Evolutionary conservation across 1,284 basidiomycete species (phyloP), one percentile per base, ranked within the genome.

Genomic region (Peniophora sp.): DNA sequence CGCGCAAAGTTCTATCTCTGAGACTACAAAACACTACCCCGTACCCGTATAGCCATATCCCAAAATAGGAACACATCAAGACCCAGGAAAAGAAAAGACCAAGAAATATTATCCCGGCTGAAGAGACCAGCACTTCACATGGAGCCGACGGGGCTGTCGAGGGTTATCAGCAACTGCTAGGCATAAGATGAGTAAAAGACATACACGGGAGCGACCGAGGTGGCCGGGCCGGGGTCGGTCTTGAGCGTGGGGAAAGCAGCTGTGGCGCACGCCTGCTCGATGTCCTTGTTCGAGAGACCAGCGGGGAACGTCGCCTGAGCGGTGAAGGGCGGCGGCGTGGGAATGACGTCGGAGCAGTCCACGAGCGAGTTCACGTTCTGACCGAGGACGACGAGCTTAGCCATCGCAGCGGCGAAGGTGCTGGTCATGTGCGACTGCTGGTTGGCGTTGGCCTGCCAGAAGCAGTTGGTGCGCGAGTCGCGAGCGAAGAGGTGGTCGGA

Each of bases 271-370:
- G 52, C 49, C 25, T 55, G 51, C 24, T 25, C 38, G 41, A 50
- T 41, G 20, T 41, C 39, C n/a, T n/a, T 17, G 16, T 17, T 41
- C 9, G 39, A 41, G 16, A 41, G 20, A 69, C 71, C 71, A 41
- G 64, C 61, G 52, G 62, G 62, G 56, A 63, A 57, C 44, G 59
- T 58, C 11, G 60, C 56, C 27, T 34, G 43, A 39, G 52, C 54
- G 16, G 51, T 49, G 35, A 58, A 50, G 11, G 58, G 47, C 22
- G 56, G 55, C 22, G 61, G 60, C 20, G 51, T 52, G 14, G 59
- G 61, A 43, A 66, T 60, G 50, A 60, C 60, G 34, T 62, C 60
- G 11, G 60, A 60, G 53, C 61, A 62, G 52, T 61, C 61, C 17
- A 55, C 52, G n/a, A 60, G 38, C 12, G 51, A 16, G 46, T 49